These are phyloP conservation scores for Ramaria sp. DNA, from an alignment of 768 basidiomycete species.

Conservation along the genomic window DNA sequence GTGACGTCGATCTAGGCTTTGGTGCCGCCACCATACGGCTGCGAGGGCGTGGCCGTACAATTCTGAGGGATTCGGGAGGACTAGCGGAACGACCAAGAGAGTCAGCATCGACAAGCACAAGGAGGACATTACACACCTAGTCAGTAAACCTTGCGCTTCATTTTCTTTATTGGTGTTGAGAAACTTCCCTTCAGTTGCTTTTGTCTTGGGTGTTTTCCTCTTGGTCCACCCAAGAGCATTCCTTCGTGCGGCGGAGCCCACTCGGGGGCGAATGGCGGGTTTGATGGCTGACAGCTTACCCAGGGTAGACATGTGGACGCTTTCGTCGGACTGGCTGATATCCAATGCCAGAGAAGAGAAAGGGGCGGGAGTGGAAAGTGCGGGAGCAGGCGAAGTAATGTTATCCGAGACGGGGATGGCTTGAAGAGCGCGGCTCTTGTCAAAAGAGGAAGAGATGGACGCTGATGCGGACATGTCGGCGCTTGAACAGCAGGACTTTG, in stretches of 20 bases:
- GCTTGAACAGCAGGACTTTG: conserved; percentile 25
- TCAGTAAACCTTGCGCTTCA: conserved; percentile 36
- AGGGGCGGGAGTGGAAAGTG: conserved; percentile 31
- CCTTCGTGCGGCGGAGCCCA: conserved; percentile 46
- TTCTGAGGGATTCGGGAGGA: conserved; percentile 30
- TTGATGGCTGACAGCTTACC: not conserved
- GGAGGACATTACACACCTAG: conserved; percentile 41
- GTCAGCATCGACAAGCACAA: not conserved
- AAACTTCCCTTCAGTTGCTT: conserved; percentile 23
- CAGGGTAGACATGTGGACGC: not conserved
- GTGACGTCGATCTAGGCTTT: not conserved
- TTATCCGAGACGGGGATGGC: conserved; percentile 34
- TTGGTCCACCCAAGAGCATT: conserved; percentile 55
- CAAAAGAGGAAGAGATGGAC: conserved; percentile 14
- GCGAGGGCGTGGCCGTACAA: conserved; percentile 36
- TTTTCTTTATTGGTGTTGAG: conserved; percentile 35
- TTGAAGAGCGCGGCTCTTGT: conserved; percentile 24
- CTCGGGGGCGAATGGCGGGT: conserved; percentile 35
- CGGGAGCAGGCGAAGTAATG: conserved; percentile 25
- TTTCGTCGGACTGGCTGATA: conserved; percentile 13
- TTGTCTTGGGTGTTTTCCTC: conserved; percentile 28
- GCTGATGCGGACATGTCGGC: conserved; percentile 5
- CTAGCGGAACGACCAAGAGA: conserved; percentile 14
- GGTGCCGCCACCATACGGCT: conserved; percentile 13
- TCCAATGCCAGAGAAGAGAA: conserved; percentile 32